Conservation (phyloP, 805 yeast species). For the Danielozyma ontarioensis region DNA sequence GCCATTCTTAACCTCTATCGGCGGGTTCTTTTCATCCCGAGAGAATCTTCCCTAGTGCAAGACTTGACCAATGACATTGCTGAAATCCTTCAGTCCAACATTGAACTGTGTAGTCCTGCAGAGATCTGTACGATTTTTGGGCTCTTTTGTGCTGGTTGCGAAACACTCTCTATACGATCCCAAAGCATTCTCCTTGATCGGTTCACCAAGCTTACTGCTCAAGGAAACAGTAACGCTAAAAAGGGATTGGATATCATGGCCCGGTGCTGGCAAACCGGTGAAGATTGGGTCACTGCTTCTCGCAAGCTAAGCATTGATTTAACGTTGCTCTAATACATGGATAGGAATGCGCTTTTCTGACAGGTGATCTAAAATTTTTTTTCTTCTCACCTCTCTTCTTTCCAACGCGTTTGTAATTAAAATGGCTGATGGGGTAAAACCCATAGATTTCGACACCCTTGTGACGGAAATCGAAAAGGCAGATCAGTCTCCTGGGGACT, state of each 20-base stretch:
- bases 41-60: constrained; percentile 43
- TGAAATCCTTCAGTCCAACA: constrained; percentile 26
- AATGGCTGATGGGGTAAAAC: too few species aligned
- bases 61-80: constrained; percentile 40
- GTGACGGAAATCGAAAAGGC: constrained; percentile 18
- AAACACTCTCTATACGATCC: constrained; percentile 33
- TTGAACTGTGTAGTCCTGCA: constrained; percentile 44
- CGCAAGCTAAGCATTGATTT: constrained; percentile 36
- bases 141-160: constrained; percentile 56
- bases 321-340: constrained; percentile 42
- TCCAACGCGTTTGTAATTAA: too few species aligned
- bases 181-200: constrained; percentile 35
- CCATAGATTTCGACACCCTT: constrained; percentile 12
- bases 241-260: constrained; percentile 45
- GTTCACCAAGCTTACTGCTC: constrained; percentile 34
- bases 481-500: constrained; percentile 21
- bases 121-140: constrained; percentile 55
- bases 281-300: constrained; percentile 49
- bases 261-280: constrained; percentile 49
- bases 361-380: too few species aligned
- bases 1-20: constrained; percentile 54
- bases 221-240: constrained; percentile 40
- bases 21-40: constrained; percentile 46
- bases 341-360: too few species aligned
- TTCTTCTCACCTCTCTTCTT: too few species aligned